Base-by-base conservation (phyloP, 2,329 filamentous ascomycete genomes). In the Aspergillus persii region DNA sequence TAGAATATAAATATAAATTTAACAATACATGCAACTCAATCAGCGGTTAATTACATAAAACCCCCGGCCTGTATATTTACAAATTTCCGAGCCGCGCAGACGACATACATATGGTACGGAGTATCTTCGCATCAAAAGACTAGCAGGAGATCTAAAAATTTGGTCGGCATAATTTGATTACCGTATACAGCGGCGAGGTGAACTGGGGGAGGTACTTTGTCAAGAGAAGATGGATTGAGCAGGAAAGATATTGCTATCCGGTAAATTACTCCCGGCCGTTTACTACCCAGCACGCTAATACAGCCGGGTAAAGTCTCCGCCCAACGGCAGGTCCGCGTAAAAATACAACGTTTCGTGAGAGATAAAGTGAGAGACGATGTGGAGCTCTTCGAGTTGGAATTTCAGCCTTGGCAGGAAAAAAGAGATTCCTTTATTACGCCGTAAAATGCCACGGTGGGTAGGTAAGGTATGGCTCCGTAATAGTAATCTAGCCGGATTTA, bases 371-470 rank as follows among this genome's bases (percentile, higher is more conserved):
- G 54, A n/a, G 33, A 54, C 39, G 49, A 61, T 12, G 57, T 68
- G 23, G 62, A 66, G 48, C 50, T 68, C 27, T 65, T 63, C 33
- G 61, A 68, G 56, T 54, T 61, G 41, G 61, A 68, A 53, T 68
- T 68, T 55, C 61, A 68, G 56, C 64, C 61, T 33, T 68, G 55
- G 66, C 49, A 58, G 47, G 36, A 57, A 33, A 63, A 51, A 52
- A 18, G 50, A 29, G 50, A 49, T 39, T 61, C 46, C 9, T 61
- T 57, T 44, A 33, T 58, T 46, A 59, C 53, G 5, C 56, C 50
- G 18, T 61, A 54, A 54, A n/a, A 44, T 47, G 50, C 54, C 4
- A 26, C 4, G 4, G 15, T 39, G 33, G 1, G 36, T n/a, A n/a
- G n/a, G n/a, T n/a, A n/a, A n/a, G n/a, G n/a, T n/a, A n/a, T n/a